These are phyloP conservation scores for Daedaleopsis sinensis DNA, from an alignment of 768 basidiomycete genomes.

Conservation along the genomic window DNA sequence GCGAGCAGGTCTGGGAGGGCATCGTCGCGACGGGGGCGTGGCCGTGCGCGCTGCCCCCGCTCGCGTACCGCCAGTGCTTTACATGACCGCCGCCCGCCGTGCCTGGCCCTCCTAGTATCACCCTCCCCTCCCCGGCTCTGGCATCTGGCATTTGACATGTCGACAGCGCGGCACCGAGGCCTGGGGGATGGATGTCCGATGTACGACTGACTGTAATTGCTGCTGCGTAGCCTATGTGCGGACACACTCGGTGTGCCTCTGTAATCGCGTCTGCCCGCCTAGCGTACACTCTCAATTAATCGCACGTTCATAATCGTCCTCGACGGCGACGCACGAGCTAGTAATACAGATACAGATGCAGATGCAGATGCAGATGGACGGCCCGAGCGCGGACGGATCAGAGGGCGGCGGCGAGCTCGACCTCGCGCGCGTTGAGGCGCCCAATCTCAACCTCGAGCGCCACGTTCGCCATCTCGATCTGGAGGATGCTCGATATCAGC, in stretches of 20 bases:
- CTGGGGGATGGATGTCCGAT: no score
- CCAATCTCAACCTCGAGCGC: slow-evolving; percentile 84
- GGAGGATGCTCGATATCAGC: slow-evolving; percentile 85
- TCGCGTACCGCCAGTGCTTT: slow-evolving; percentile 28
- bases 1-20: slow-evolving; percentile 51
- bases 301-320: no score
- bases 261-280: no score
- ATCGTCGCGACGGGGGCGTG: slow-evolving; percentile 47
- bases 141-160: no score
- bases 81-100: no score
- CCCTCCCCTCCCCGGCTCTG: no score
- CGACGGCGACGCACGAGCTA: slow-evolving; percentile 7
- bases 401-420: slow-evolving; percentile 53
- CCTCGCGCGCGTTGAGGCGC: slow-evolving; percentile 58
- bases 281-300: background rate
- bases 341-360: no score
- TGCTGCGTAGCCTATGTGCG: background rate
- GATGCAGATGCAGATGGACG: no score
- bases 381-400: background rate
- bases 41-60: slow-evolving; percentile 47
- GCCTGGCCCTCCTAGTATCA: no score
- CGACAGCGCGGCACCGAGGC: background rate
- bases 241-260: background rate
- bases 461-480: slow-evolving; percentile 94
- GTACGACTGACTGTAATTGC: background rate